Evolutionary conservation across 805 yeast genomes (phyloP).

Genomic region (Saturnispora serradocipensis): DNA sequence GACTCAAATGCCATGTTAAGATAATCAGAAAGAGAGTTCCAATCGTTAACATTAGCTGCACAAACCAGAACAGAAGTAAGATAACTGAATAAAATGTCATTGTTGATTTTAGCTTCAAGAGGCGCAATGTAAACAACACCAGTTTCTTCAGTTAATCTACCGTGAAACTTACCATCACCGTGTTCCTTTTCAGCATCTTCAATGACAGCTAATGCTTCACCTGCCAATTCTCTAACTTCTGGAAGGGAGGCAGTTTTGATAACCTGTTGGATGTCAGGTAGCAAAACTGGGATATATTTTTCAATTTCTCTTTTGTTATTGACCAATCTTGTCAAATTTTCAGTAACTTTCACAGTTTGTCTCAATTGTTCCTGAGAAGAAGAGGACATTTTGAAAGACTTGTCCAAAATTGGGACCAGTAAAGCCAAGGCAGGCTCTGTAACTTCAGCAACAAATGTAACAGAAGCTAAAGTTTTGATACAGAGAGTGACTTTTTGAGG

Average conservation of each 20-base stretch:
- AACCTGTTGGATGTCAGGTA: constrained; percentile 90
- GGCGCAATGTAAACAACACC: constrained; percentile 37
- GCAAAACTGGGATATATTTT: constrained; percentile 70
- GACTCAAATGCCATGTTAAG: constrained; percentile 33
- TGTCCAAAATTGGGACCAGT: constrained; percentile 84
- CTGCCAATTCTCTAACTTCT: constrained; percentile 90
- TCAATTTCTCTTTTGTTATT: constrained; percentile 90
- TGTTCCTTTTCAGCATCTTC: constrained; percentile 68
- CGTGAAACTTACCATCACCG: constrained; percentile 66
- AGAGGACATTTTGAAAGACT: constrained; percentile 78
- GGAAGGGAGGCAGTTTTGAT: constrained; percentile 87
- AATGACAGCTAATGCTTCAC: constrained; percentile 74
- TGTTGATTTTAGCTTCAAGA: constrained; percentile 24
- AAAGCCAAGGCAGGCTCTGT: constrained; percentile 91
- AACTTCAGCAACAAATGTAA: constrained; percentile 96
- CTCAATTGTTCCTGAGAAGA: constrained; percentile 94
- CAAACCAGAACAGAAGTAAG: constrained; percentile 44
- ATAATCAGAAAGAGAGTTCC: constrained; percentile 53
- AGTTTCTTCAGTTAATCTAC: constrained; percentile 52
- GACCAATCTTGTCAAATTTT: constrained; percentile 89
- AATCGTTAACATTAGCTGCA: constrained; percentile 66
- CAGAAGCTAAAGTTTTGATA: constrained; percentile 81
- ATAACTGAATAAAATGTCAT: constrained; percentile 37
- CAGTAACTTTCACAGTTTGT: constrained; percentile 93
- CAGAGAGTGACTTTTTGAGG: constrained; percentile 85